phyloP scores from a whole-genome alignment of 73 alveolate genomes.

The Tetrahymena thermophila region DNA sequence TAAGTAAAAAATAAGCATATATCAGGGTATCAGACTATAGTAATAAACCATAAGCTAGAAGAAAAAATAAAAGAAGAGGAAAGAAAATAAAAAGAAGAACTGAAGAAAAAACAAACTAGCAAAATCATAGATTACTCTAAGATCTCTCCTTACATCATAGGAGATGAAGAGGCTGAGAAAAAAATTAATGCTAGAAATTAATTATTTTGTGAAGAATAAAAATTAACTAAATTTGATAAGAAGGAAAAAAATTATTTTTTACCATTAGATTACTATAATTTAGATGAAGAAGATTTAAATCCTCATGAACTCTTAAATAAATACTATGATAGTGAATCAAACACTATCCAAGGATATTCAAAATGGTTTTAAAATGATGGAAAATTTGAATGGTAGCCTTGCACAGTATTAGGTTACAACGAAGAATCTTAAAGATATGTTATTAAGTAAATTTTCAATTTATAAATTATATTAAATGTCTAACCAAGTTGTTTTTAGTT shows the following conservation, averaged over 20 bases:
- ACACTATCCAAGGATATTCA: not conserved
- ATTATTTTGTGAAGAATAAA: not conserved
- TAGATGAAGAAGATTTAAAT: slow-evolving; percentile 32
- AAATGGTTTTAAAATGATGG: not conserved
- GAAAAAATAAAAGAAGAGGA: not conserved
- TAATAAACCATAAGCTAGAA: not conserved
- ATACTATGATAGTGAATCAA: slow-evolving; percentile 1
- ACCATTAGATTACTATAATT: slow-evolving; percentile 38
- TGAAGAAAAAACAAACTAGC: not conserved
- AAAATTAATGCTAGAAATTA: not conserved
- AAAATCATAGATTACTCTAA: not conserved
- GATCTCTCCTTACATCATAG: not conserved
- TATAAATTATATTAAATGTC: no score
- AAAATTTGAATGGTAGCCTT: not conserved
- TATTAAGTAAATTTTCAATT: not conserved
- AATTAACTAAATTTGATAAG: not conserved
- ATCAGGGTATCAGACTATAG: not conserved
- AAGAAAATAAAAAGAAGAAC: not conserved
- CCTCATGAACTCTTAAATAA: not conserved
- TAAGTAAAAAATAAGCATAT: not conserved
- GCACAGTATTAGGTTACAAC: not conserved
- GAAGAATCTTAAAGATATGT: not conserved
- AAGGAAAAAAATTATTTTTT: not conserved
- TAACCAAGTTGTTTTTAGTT: no score
- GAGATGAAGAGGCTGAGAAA: not conserved